phyloP scores from a whole-genome alignment of 768 basidiomycete genomes.

The Chalciporus piperatus region DNA sequence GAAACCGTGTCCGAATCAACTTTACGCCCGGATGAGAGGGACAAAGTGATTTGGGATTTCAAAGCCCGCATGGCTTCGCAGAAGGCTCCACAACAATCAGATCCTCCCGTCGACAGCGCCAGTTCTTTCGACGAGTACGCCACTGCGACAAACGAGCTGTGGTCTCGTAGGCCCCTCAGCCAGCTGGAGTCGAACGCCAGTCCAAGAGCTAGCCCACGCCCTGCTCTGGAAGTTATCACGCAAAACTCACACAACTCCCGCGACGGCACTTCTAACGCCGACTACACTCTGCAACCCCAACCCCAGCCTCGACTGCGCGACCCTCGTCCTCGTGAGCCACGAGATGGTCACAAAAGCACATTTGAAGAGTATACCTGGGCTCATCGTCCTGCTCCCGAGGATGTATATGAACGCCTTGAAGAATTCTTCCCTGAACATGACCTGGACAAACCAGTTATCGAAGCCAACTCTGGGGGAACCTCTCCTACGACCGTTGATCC shows the following conservation, averaged over 20 bases:
- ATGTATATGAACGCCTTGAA: slow-evolving; percentile 89
- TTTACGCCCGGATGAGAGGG: slow-evolving; percentile 30
- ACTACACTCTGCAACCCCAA: slow-evolving; percentile 13
- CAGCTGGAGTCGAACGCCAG: slow-evolving; percentile 17
- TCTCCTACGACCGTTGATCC: slow-evolving; percentile 67
- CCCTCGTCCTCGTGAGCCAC: slow-evolving; percentile 24
- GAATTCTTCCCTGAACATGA: slow-evolving; percentile 96
- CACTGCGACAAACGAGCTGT: slow-evolving; percentile 29
- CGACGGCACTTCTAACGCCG: slow-evolving; percentile 14
- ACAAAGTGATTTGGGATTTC: slow-evolving; percentile 31
- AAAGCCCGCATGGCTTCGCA: slow-evolving; percentile 17
- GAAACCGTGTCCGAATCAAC: slow-evolving; percentile 34
- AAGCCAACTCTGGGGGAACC: slow-evolving; percentile 75
- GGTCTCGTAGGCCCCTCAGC: slow-evolving; percentile 33
- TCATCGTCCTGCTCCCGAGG: slow-evolving; percentile 86
- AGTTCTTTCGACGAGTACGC: slow-evolving; percentile 28
- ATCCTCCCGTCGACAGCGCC: slow-evolving; percentile 17
- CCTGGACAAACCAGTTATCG: slow-evolving; percentile 93
- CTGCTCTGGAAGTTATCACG: slow-evolving; percentile 31
- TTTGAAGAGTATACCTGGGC: slow-evolving; percentile 83
- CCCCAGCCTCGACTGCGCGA: slow-evolving; percentile 15
- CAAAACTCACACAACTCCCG: slow-evolving; percentile 17
- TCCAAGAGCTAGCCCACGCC: slow-evolving; percentile 23
- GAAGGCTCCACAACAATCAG: slow-evolving; percentile 16
- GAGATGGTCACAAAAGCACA: slow-evolving; percentile 38